phyloP scores from a whole-genome alignment of 495 filamentous ascomycete genomes.

The Aspergillus heteromorphus region DNA sequence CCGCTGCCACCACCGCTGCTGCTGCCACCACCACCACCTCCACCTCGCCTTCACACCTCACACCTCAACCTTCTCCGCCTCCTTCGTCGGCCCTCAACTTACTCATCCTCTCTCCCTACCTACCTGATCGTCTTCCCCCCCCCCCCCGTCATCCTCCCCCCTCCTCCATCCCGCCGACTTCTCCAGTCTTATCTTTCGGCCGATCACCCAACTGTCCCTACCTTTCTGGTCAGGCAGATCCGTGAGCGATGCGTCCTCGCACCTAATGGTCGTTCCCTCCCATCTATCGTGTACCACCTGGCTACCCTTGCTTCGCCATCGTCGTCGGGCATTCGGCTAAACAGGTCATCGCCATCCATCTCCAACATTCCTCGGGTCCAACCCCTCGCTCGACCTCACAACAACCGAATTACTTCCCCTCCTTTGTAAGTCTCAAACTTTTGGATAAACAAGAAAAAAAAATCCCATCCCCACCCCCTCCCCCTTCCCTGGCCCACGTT shows the following conservation, averaged over 20 bases:
- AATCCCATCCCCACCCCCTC: neutral
- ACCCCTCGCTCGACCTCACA: constrained; percentile 10
- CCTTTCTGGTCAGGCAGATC: constrained; percentile 2
- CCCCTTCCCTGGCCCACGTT: neutral
- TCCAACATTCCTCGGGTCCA: constrained; percentile 12
- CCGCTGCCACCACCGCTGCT: neutral
- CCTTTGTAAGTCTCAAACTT: constrained; percentile 12
- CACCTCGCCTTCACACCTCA: neutral
- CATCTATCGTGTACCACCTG: constrained; percentile 18
- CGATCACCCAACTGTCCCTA: neutral
- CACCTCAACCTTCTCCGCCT: neutral
- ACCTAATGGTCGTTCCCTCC: constrained; percentile 20
- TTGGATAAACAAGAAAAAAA: neutral
- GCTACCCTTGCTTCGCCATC: constrained; percentile 24
- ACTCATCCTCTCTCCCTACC: neutral
- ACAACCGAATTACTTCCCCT: neutral
- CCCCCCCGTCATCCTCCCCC: constrained; percentile 1
- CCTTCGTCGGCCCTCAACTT: neutral
- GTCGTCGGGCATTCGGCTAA: constrained; percentile 17
- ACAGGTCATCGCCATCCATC: constrained; percentile 14
- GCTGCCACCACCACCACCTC: neutral
- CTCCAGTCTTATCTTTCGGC: constrained; percentile 2
- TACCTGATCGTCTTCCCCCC: neutral
- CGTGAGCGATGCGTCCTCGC: constrained; percentile 19
- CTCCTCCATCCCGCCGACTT: neutral